Conservation (phyloP, 176 grass and related monocot genomes). For the Oryza meyeriana region DNA sequence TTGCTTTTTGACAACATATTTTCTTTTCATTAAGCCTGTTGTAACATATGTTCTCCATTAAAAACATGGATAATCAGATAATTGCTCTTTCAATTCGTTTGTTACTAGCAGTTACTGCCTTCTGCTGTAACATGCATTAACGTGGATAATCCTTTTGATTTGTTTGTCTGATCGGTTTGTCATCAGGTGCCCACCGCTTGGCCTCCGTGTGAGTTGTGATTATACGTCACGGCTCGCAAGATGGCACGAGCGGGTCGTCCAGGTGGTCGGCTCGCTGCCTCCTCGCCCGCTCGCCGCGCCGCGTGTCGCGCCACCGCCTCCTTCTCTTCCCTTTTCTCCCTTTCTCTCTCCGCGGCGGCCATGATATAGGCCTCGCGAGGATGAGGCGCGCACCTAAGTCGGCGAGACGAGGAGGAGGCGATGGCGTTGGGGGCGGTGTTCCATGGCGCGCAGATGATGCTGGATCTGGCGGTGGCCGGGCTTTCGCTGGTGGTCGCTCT, state of each 20-base stretch:
- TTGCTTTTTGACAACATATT: not conserved
- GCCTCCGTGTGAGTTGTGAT: too few relatives aligned
- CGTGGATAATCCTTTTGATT: too few relatives aligned
- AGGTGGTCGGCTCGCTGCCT: constrained; percentile 41
- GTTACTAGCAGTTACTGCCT: not conserved
- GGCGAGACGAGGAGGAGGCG: not conserved
- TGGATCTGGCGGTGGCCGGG: constrained; percentile 80
- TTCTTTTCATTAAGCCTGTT: not conserved
- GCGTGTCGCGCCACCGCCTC: constrained; percentile 29
- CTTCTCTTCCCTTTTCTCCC: not conserved
- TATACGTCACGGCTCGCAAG: not conserved
- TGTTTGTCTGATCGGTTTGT: too few relatives aligned
- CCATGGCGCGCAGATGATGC: constrained; percentile 54
- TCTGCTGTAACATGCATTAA: too few relatives aligned
- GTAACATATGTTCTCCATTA: not conserved
- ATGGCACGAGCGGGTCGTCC: constrained; percentile 6
- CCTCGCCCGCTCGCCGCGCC: constrained; percentile 25
- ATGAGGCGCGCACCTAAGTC: constrained; percentile 12
- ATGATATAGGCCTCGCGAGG: constrained; percentile 16
- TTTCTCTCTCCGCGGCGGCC: not conserved
- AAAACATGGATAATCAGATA: not conserved
- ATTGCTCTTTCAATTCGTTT: not conserved
- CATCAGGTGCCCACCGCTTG: too few relatives aligned
- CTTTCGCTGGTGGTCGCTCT: constrained; percentile 71
- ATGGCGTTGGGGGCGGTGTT: constrained; percentile 48